Percentiles rank a stretch among this genome's conserved stretches.
These are phyloP conservation scores for Ganoderma multipileum DNA, from an alignment of 1,284 basidiomycete species.

Conservation along the genomic window DNA sequence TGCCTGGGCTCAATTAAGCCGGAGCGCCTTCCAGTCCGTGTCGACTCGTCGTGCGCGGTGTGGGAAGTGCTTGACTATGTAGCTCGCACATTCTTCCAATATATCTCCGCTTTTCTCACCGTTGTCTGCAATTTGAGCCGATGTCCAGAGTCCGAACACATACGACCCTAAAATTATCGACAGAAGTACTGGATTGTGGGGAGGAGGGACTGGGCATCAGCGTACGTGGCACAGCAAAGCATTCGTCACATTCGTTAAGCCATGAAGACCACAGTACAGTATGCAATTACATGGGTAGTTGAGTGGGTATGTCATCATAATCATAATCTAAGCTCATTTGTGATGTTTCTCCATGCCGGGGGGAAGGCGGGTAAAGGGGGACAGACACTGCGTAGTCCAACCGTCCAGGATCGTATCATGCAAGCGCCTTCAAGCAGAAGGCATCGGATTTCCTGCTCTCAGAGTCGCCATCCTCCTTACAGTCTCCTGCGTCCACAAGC, in stretches of 20 bases:
- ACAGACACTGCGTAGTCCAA: not conserved
- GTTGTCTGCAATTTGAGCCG: not conserved
- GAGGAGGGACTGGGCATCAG: not conserved
- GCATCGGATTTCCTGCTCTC: not conserved
- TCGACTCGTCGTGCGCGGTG: constrained; percentile 44
- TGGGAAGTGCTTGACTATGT: constrained; percentile 80
- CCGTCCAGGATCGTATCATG: not conserved
- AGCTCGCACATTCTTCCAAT: constrained; percentile 56
- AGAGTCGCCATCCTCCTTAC: not conserved
- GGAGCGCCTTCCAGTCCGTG: constrained; percentile 66
- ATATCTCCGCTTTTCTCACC: constrained; percentile 2
- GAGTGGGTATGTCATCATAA: not conserved
- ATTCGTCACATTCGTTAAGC: not conserved
- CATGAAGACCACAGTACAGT: not conserved
- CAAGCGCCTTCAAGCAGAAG: not conserved
- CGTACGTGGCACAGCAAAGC: not conserved
- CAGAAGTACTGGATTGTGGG: not conserved
- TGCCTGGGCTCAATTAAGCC: constrained; percentile 76
- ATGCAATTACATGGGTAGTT: not conserved
- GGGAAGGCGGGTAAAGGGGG: not conserved
- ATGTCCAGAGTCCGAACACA: not conserved
- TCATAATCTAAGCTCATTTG: not conserved
- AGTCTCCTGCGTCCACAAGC: constrained; percentile 34
- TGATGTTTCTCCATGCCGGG: not conserved
- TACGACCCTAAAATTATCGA: not conserved